Evolutionary conservation across 2,329 filamentous ascomycete species (phyloP), one percentile per base, ranked within the genome.

Genomic region (Phyllosticta citribraziliensis): DNA sequence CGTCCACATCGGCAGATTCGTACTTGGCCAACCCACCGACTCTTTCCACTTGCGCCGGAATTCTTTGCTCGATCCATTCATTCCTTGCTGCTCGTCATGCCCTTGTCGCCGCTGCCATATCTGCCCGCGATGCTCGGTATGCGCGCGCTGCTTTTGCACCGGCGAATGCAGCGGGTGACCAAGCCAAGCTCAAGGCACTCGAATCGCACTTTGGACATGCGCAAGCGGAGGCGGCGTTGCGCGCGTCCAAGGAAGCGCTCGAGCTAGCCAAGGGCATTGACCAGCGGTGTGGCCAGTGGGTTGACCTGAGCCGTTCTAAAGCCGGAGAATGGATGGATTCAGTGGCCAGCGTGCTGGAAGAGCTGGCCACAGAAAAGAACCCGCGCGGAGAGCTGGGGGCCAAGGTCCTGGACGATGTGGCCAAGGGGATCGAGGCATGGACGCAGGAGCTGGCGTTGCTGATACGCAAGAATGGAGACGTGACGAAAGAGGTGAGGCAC

Each of bases 141-240:
- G 83, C 83, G 70, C 79, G 77, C 65, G 79, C 81, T 0, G 80
- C 83, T 64, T 73, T 79, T 56, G 76, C 78, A 62, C 80, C 77
- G 22, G 75, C 78, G 33, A 80, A 81, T 24, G 78, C 80, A 57
- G 74, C 77, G 54, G 80, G 80, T 22, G 78, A 83, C 65, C 78
- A 79, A 20, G 68, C 72, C 4, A 76, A 77, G 52, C 74, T 84
- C 65, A 82, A 80, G 66, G 72, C 72, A 27, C 68, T 83, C 10
- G 72, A 75, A 58, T 67, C 68, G 57, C 68, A 73, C 30, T 75
- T 76, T 53, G 80, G 82, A 55, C 72, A 72, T 14, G 79, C 80
- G 63, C 81, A 84, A 66, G 79, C 76, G 62, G 75, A 76, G 58
- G 79, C 80, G 33, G 70, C 77, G 0, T 66, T 81, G 1, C 75